Base-by-base conservation (phyloP, 257 asterid genomes). In the Przewalskia tangutica region DNA sequence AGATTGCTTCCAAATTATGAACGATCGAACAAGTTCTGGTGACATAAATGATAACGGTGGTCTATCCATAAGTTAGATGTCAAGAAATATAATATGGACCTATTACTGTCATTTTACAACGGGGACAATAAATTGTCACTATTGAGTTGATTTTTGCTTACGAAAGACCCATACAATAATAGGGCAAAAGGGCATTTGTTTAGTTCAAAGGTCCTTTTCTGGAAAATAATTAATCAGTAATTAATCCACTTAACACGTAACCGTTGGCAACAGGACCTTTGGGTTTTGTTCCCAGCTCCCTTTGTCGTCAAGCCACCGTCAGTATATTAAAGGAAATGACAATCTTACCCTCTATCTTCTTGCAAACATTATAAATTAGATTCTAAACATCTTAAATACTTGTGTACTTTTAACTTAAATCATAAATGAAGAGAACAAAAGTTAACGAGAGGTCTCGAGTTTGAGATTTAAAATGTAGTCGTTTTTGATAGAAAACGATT, bases 141-240 rank as follows among this genome's bases (percentile, higher is more conserved):
- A 68, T n/a, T 34, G 68, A 34, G 55, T 59, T 79, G 20, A 32
- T 63, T 63, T 63, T 63, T 63, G 67, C 20, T 42, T 75, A 46
- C 9, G 32, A 9, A 6, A 81, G 7, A 9, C 10, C 20, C 9
- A 14, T 34, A 18, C 50, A 62, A 81, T 66, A 82, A 77, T 36
- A 2, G 54, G 32, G 5, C 1, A 13, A 83, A 23, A 23, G 27
- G 62, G 44, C 32, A 76, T 62, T 82, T 66, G 77, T 63, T 14
- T 73, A 54, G 86, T 82, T 90, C 53, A 84, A 75, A 82, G 3
- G 91, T 89, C 91, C 40, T 79, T 79, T 83, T 89, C 86, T 7
- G 18, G 8, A 79, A 80, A 75, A 73, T 85, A 71, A 90, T 80
- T 65, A 66, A 84, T 79, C 68, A 64, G 71, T 77, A 8, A 56